These are phyloP conservation scores for Helicocarpus griseus DNA, from an alignment of 2,329 filamentous ascomycete species.

Conservation along the genomic window DNA sequence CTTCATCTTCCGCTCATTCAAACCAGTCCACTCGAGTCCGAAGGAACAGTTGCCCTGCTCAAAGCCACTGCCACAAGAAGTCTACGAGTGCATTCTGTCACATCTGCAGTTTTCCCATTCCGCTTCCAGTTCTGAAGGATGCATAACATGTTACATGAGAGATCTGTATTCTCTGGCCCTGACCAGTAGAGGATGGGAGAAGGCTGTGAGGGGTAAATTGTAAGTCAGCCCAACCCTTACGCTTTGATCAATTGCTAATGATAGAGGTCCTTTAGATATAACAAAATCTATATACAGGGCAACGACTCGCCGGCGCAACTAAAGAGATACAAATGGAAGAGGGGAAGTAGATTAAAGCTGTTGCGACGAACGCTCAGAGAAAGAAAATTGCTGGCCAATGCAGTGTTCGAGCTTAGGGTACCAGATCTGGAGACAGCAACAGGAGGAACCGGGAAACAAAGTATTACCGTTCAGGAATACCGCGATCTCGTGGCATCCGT, in stretches of 20 bases:
- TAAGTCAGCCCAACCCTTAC: slow-evolving; percentile 26
- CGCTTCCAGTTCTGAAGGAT: slow-evolving; percentile 31
- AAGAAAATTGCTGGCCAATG: slow-evolving; percentile 40
- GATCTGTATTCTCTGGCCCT: slow-evolving; percentile 46
- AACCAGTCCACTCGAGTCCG: slow-evolving; percentile 26
- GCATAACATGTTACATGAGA: slow-evolving; percentile 44
- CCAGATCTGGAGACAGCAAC: slow-evolving; percentile 38
- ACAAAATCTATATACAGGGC: slow-evolving; percentile 39
- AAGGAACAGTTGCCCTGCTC: slow-evolving; percentile 27
- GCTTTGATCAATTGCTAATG: slow-evolving; percentile 9
- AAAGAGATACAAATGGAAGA: slow-evolving; percentile 41
- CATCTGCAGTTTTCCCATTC: slow-evolving; percentile 41
- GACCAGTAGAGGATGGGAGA: slow-evolving; percentile 48
- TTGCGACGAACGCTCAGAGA: slow-evolving; percentile 46
- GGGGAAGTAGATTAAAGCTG: slow-evolving; percentile 43
- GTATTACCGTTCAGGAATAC: slow-evolving; percentile 38
- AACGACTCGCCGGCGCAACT: slow-evolving; percentile 37
- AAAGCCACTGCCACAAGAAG: slow-evolving; percentile 41
- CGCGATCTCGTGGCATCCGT: slow-evolving; percentile 45
- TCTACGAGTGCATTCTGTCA: slow-evolving; percentile 46
- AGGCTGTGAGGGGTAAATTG: slow-evolving; percentile 41
- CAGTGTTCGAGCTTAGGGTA: slow-evolving; percentile 45
- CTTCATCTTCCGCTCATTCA: slow-evolving; percentile 27
- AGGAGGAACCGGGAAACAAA: slow-evolving; percentile 29
- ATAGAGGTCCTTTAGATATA: slow-evolving; percentile 39